Evolutionary conservation across 352 stramenopile genomes (phyloP), one percentile per base, ranked within the genome.

Genomic region (Pythium vanterpoolii): DNA sequence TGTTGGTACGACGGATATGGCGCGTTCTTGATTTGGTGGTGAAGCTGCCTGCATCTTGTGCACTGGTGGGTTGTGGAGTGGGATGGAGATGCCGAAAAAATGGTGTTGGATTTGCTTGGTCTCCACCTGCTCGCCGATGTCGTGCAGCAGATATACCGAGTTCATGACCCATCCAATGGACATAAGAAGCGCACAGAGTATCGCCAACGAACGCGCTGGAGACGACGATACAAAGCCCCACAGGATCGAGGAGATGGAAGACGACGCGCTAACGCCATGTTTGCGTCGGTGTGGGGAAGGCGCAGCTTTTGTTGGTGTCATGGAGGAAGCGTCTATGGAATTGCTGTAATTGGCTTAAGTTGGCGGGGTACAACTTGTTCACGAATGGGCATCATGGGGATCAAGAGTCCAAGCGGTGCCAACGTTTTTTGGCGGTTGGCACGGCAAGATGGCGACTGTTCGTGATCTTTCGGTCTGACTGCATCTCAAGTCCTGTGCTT

Each of bases 121-220:
- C 6, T 27, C 26, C 6, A 21, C 21, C 31, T 62, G 54, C 3
- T 14, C 33, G 30, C 39, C 30, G 7, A 62, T 62, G 48, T 62
- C 56, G 8, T 56, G 44, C 18, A 62, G 46, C 23, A 62, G 47
- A 14, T 44, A 24, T 3, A 62, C 36, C 34, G 56, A 62, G 46
- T 54, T 62, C 34, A 54, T 23, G 45, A 62, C 23, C 56, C 56
- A 62, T 13, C 27, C 51, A 27, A 50, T n/a, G 40, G 33, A 40
- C 33, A 56, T 16, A 10, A 62, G 45, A 23, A 53, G 21, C 13
- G 40, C 27, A 36, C 33, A 52, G 14, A 24, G 21, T 18, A 54
- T 28, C n/a, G 27, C 56, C 8, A 56, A 10, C 26, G 48, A 18
- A 7, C 56, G 56, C 24, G 36, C 19, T 18, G 44, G 45, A 14